Evolutionary conservation across 2,329 filamentous ascomycete genomes (phyloP), one percentile per base, ranked within the genome.

Genomic region (Epichloe scottii): DNA sequence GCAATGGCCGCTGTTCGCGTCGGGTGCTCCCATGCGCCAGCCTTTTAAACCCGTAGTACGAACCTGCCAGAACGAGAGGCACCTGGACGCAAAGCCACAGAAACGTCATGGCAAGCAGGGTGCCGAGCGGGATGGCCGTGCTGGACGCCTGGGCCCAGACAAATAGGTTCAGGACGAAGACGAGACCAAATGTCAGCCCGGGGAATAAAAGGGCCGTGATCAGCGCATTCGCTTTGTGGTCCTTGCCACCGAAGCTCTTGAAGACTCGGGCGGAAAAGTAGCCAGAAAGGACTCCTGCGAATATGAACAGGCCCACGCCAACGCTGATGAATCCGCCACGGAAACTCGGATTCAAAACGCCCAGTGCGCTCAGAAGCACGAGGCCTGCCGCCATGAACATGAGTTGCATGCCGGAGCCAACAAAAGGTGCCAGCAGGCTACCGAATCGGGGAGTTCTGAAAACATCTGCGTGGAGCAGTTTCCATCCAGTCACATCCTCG

Each of bases 141-240:
- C 85, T 90, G 11, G 87, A 93, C 0, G 88, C 87, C 67, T 94
- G 87, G 1, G 87, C 84, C 89, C 89, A 95, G 53, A 93, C 87
- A 63, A 94, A 94, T 10, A 94, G 74, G 64, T 95, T 94, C 53
- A 94, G 75, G 47, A 91, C 76, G 67, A 94, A 89, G 37, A 90
- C 71, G 33, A 86, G 74, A 8, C 76, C 72, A 62, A 94, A 94
- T 1, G 87, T 70, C 5, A 93, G 74, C 1, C 88, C 88, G 0
- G 89, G 89, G 62, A 94, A 87, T 3, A 94, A 74, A 10, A 84
- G 71, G 0, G 86, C 87, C 3, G 89, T 94, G 62, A 87, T 74
- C 30, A 91, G 62, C 2, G 85, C 85, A 61, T 95, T 95, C 64
- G 82, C 82, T 43, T 78, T 75, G 78, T 85, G 89, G 56, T 84